Percentiles rank a stretch among this genome's conserved stretches.
phyloP scores from a whole-genome alignment of 352 stramenopile genomes.

The Pythium pyrilobum region DNA sequence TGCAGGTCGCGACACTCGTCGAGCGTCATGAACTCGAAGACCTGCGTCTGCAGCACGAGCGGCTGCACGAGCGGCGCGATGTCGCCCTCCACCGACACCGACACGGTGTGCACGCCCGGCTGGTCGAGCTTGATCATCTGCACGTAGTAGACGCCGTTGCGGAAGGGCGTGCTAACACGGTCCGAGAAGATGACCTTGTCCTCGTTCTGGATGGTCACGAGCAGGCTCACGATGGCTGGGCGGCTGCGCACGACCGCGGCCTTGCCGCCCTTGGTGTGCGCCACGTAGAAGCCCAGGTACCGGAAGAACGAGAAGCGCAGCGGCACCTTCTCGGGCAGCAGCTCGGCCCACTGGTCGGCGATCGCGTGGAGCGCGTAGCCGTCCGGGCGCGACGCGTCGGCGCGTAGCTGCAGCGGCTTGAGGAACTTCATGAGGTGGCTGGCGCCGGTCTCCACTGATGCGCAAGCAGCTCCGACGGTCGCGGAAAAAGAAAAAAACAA shows the following conservation, averaged over 20 bases:
- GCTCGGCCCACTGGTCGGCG: slow-evolving; percentile 68
- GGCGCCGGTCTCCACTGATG: background rate
- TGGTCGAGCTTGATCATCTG: slow-evolving; percentile 65
- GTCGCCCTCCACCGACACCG: slow-evolving; percentile 47
- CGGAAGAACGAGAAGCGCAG: slow-evolving; percentile 76
- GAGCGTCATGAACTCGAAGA: slow-evolving; percentile 81
- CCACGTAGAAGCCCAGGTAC: slow-evolving; percentile 79
- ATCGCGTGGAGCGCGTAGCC: slow-evolving; percentile 62
- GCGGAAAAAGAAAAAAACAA: background rate
- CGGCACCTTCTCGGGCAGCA: slow-evolving; percentile 54
- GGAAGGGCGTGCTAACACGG: slow-evolving; percentile 47
- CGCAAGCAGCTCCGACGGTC: background rate
- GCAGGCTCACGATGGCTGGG: slow-evolving; percentile 34
- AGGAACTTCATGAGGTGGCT: slow-evolving; percentile 51
- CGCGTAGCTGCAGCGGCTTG: slow-evolving; percentile 53
- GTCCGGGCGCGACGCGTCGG: slow-evolving; percentile 33
- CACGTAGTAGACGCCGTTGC: slow-evolving; percentile 78
- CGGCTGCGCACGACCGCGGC: slow-evolving; percentile 53
- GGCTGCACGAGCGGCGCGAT: slow-evolving; percentile 42
- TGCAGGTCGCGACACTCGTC: slow-evolving; percentile 49
- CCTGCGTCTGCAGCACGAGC: slow-evolving; percentile 59
- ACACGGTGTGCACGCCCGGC: slow-evolving; percentile 55
- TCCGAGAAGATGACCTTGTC: slow-evolving; percentile 70
- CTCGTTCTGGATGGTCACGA: slow-evolving; percentile 73
- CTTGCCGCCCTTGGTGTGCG: slow-evolving; percentile 54